Conservation (phyloP, 257 asterid genomes). For the Nicotiana benthamiana region DNA sequence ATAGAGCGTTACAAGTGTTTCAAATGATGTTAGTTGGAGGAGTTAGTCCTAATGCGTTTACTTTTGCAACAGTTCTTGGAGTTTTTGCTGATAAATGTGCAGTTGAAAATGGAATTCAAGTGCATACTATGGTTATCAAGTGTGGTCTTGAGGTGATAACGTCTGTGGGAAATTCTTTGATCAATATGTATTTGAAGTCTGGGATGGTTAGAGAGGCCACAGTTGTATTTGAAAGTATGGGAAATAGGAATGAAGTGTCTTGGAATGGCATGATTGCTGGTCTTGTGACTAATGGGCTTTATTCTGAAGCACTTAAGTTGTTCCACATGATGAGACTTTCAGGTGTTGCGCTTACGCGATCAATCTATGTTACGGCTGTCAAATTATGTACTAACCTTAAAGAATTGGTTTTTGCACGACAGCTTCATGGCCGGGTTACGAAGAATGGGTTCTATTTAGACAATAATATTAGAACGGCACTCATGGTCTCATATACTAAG, state of each 20-base stretch:
- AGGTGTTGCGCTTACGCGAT: constrained; percentile 46
- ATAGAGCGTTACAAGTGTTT: constrained; percentile 39
- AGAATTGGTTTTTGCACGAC: constrained; percentile 53
- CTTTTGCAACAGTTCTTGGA: constrained; percentile 70
- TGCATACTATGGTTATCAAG: constrained; percentile 60
- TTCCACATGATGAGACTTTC: constrained; percentile 56
- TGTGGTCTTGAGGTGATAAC: constrained; percentile 42
- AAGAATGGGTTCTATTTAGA: constrained; percentile 47
- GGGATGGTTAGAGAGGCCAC: constrained; percentile 68
- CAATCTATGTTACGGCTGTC: constrained; percentile 44
- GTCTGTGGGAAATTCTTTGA: constrained; percentile 71
- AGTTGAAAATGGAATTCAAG: constrained; percentile 45
- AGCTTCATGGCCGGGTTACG: constrained; percentile 53
- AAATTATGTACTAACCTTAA: constrained; percentile 63
- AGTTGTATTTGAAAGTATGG: constrained; percentile 41
- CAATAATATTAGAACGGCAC: constrained; percentile 50
- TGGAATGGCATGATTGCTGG: constrained; percentile 96
- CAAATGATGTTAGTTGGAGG: constrained; percentile 46
- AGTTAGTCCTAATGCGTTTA: constrained; percentile 62
- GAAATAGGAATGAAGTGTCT: constrained; percentile 50
- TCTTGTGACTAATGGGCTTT: constrained; percentile 54
- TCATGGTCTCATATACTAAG: constrained; percentile 73
- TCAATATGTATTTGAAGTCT: constrained; percentile 64
- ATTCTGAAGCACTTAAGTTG: constrained; percentile 54
- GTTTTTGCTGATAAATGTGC: constrained; percentile 61